Conservation (phyloP, 192 early-diverging fungal species). For the Linnemannia schmuckeri region DNA sequence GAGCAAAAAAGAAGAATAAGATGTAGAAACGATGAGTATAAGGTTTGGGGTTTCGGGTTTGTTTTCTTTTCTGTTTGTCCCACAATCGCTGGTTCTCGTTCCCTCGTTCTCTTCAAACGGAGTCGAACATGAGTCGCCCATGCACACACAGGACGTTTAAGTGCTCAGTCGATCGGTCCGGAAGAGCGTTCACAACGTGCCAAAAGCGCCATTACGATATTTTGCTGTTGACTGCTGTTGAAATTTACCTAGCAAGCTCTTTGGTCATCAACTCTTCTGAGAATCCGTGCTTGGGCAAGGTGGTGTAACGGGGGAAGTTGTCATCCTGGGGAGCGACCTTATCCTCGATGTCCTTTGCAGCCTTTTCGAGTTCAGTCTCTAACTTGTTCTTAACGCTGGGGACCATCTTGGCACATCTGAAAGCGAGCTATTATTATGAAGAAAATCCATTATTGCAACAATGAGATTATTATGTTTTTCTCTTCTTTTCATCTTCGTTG, state of each 20-base stretch:
- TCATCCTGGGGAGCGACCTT: slow-evolving; percentile 76
- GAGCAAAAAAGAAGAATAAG: background rate
- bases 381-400: slow-evolving; percentile 74
- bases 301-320: slow-evolving; percentile 71
- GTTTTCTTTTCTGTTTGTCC: slow-evolving; percentile 2
- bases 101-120: background rate
- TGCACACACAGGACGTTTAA: background rate
- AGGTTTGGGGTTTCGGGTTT: background rate
- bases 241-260: slow-evolving; percentile 70
- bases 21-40: background rate
- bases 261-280: slow-evolving; percentile 69
- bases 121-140: background rate
- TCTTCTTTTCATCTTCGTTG: too few relatives aligned
- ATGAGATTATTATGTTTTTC: background rate
- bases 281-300: slow-evolving; percentile 77
- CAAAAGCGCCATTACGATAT: background rate
- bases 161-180: background rate
- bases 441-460: background rate
- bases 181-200: background rate
- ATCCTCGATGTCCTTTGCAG: slow-evolving; percentile 83
- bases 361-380: slow-evolving; percentile 82
- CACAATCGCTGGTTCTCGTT: background rate
- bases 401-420: slow-evolving; percentile 61
- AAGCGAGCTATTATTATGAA: slow-evolving; percentile 54
- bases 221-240: background rate